Base-by-base conservation (phyloP, 148 eudicot genomes). In the Vaccinium macrocarpon region DNA sequence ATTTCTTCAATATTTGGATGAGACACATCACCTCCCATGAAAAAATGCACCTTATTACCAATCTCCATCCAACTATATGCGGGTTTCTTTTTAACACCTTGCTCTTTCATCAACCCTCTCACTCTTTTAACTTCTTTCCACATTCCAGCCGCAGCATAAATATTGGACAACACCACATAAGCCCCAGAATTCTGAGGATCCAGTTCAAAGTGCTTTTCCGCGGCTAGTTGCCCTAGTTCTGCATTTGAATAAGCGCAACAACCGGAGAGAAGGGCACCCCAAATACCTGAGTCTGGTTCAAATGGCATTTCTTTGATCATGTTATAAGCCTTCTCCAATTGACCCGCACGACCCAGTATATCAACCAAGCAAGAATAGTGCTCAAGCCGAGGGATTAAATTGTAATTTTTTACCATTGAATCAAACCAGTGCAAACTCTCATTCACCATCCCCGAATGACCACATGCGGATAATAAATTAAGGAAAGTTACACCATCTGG, bases 361-460 rank as follows among this genome's bases (percentile, higher is more conserved):
- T 87, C 90, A 78, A 89, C 87, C 70, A 89, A 82, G 71, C 93
- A 89, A n/a, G 91, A 90, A 83, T 91, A 89, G 86, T 91, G 93
- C 82, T 88, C 84, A 56, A 74, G 64, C 51, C 77, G 76, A 16
- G 90, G 91, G 8, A 59, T 42, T 19, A 89, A 81, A 12, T 77
- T 53, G 81, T 85, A 87, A n/a, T 85, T 72, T 64, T 82, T 81
- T n/a, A 48, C 78, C 93, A 91, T 91, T 9, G 81, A 68, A 57
- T 88, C 82, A 82, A 91, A 85, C 82, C 86, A 87, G 6, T 85
- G n/a, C 57, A 87, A 57, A 50, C 93, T 87, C 71, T 91, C 90
- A n/a, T 85, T 81, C 78, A 86, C 86, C 83, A 71, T 83, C 16
- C 93, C 89, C 6, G 86, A 80, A 66, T 88, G 89, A 80, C 87